Conservation (phyloP, 148 eudicot species). For the Rheum nobile region DNA sequence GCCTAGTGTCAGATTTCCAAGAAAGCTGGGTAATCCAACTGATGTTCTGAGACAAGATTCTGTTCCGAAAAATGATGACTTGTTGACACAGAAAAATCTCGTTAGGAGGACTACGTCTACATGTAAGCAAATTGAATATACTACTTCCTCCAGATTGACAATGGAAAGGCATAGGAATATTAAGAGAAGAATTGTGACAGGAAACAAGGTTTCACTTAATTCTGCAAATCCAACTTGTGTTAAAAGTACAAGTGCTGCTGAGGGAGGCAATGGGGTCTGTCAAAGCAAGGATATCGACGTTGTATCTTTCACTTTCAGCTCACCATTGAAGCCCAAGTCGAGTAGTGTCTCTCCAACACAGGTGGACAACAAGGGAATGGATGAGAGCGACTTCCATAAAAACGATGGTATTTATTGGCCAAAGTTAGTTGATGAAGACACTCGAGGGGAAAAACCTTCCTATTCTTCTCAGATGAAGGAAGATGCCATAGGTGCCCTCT, state of each 20-base stretch:
- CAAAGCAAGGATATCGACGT: neutral
- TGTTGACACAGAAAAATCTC: constrained; percentile 22
- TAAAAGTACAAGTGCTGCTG: constrained; percentile 15
- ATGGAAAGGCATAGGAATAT: constrained; percentile 19
- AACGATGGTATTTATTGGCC: too few relatives aligned
- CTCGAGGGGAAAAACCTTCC: constrained; percentile 14
- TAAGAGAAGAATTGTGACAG: constrained; percentile 16
- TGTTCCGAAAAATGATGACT: constrained; percentile 21
- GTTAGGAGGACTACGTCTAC: constrained; percentile 34
- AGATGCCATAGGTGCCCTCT: constrained; percentile 60
- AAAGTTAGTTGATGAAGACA: constrained; percentile 12
- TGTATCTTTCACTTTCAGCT: constrained; percentile 10
- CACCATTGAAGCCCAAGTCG: constrained; percentile 29
- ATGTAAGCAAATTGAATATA: constrained; percentile 27
- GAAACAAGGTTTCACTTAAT: constrained; percentile 13
- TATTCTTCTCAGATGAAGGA: constrained; percentile 31
- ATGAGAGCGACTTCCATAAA: too few relatives aligned
- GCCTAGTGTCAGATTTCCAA: constrained; percentile 19
- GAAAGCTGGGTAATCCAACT: constrained; percentile 20
- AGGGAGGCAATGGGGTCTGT: constrained; percentile 20
- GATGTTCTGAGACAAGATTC: constrained; percentile 27
- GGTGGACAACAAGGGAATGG: neutral
- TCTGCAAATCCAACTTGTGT: constrained; percentile 16
- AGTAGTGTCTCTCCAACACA: constrained; percentile 7
- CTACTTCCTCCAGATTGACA: constrained; percentile 18